Base-by-base conservation (phyloP, 2,329 filamentous ascomycete species). In the Anisogramma anomala region DNA sequence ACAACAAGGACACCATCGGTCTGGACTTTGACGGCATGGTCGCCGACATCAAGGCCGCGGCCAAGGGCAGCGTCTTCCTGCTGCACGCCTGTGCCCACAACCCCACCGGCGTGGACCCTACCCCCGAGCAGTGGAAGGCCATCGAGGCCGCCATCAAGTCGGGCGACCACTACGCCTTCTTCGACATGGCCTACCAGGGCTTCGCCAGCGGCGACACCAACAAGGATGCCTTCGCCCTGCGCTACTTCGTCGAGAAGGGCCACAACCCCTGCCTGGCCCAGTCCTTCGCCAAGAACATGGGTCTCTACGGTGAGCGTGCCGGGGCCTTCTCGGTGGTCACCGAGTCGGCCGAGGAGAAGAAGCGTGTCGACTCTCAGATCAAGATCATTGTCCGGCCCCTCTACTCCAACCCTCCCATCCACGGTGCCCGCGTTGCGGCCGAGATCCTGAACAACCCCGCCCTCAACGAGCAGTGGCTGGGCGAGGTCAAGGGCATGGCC, bases 241-340 rank as follows among this genome's bases (percentile, higher is more conserved):
- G 91, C 53, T 74, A 95, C 73, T 98, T 98, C 63, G 79, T 95
- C 61, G 75, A 86, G 67, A 71, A 95, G 68, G 89, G 89, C 55
- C 87, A 94, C 71, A 77, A 86, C 59, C 78, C 91, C 59, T 80
- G 79, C 58, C 78, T 96, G 49, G 82, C 84, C 56, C 89, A 96
- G 71, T 91, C 84, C 40, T 96, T 96, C 64, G 89, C 89, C 62
- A 96, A 96, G 82, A 98, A 98, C 77, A 96, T 98, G 89, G 91
- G 91, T 68, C 84, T 98, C 49, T 96, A 98, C 62, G 91, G 91
- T 60, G 91, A 98, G 74, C 89, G 91, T 68, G 86, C 94, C 47
- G 91, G 91, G 58, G 88, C 88, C 51, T 96, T 98, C 76, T 94
- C 87, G 54, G 74, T 96, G 52, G 83, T 95, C 55, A 84, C 82